Evolutionary conservation across 306 rosid species (phyloP).

Genomic region (Rubus idaeus): DNA sequence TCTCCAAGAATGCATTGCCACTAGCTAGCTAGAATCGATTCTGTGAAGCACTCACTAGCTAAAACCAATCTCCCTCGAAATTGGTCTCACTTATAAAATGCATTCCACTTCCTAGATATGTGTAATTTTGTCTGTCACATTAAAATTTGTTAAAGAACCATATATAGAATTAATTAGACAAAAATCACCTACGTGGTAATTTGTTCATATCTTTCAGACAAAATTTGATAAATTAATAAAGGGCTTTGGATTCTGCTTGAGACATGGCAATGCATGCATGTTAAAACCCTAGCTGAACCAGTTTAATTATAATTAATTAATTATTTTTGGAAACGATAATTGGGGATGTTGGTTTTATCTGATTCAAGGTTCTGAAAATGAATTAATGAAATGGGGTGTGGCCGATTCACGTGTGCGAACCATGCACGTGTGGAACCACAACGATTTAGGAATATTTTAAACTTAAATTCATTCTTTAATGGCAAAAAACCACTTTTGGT

Average conservation of each 20-base stretch:
- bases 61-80: background rate
- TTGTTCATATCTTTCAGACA: conserved; percentile 1
- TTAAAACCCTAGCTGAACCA: background rate
- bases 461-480: background rate
- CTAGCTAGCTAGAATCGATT: conserved; percentile 5
- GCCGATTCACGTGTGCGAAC: conserved; percentile 1
- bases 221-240: background rate
- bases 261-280: conserved; percentile 14
- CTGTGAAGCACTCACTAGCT: background rate
- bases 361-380: background rate
- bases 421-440: conserved; percentile 29
- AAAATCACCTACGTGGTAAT: conserved; percentile 2
- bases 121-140: background rate
- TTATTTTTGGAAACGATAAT: background rate
- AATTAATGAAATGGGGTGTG: conserved; percentile 8
- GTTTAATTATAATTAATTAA: background rate
- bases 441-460: background rate
- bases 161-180: conserved; percentile 11
- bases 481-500: too few species aligned
- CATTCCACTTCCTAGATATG: background rate
- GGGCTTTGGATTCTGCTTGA: conserved; percentile 33
- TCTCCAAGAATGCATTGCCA: conserved; percentile 14
- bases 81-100: background rate
- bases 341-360: conserved; percentile 12
- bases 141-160: background rate